phyloP scores from a whole-genome alignment of 2,329 filamentous ascomycete genomes.

The Aureobasidium mangrovei region DNA sequence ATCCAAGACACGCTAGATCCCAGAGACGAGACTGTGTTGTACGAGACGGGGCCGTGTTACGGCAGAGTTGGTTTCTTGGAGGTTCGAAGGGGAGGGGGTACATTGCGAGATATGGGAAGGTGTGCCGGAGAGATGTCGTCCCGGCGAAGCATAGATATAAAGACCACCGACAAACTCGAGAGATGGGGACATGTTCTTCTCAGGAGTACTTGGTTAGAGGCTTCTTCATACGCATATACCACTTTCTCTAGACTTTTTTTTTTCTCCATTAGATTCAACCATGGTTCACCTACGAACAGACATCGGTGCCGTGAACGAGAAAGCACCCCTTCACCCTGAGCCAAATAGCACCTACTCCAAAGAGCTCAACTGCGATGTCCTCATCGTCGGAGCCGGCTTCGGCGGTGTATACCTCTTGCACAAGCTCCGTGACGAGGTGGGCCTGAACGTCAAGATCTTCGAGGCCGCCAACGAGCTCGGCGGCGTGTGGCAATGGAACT shows the following conservation, averaged over 20 bases:
- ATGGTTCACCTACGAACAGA: slow-evolving; percentile 21
- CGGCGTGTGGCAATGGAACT: slow-evolving; percentile 32
- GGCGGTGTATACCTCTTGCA: slow-evolving; percentile 24
- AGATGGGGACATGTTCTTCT: not conserved
- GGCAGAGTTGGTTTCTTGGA: slow-evolving; percentile 1
- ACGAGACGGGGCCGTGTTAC: not conserved
- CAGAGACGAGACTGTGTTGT: not conserved
- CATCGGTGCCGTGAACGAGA: slow-evolving; percentile 18
- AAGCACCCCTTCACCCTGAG: slow-evolving; percentile 1
- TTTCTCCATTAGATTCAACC: not conserved
- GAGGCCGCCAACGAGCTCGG: slow-evolving; percentile 30
- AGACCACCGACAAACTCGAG: not conserved
- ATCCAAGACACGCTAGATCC: too few relatives aligned
- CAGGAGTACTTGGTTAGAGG: too few relatives aligned
- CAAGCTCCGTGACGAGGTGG: slow-evolving; percentile 25
- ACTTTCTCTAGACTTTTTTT: not conserved
- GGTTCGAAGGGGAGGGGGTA: not conserved
- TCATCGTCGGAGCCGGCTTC: slow-evolving; percentile 26
- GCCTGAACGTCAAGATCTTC: slow-evolving; percentile 28
- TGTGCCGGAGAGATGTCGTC: not conserved
- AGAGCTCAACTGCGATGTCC: slow-evolving; percentile 22
- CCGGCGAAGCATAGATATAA: slow-evolving; percentile 11
- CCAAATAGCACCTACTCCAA: slow-evolving; percentile 20
- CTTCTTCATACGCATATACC: not conserved
- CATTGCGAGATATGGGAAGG: not conserved